phyloP scores from a whole-genome alignment of 192 early-diverging fungal genomes.

The Oehlia diaphana region DNA sequence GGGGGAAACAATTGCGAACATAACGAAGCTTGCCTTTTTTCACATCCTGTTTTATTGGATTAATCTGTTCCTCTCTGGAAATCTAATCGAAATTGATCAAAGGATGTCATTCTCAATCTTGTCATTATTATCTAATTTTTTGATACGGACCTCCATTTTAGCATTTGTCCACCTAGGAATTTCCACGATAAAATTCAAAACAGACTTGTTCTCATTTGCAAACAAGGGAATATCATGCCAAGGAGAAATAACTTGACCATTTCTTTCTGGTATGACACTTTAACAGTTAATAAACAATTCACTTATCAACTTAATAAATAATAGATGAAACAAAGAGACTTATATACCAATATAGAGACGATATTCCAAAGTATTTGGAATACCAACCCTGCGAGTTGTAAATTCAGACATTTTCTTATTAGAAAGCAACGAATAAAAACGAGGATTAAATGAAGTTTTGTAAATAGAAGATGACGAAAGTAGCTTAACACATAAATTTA shows the following conservation, averaged over 20 bases:
- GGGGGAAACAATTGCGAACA: conserved; percentile 98
- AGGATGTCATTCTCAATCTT: not conserved
- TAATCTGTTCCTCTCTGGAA: conserved; percentile 92
- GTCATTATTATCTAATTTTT: not conserved
- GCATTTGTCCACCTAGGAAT: conserved; percentile 99
- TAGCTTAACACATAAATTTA: no score
- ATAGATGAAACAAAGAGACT: not conserved
- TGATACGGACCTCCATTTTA: conserved; percentile 79
- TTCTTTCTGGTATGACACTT: conserved; percentile 58
- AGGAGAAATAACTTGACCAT: conserved; percentile 85
- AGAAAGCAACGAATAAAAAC: no score
- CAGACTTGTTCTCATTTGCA: conserved; percentile 86
- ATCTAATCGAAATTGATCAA: conserved; percentile 54
- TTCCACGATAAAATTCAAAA: conserved; percentile 99
- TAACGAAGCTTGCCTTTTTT: conserved; percentile 99
- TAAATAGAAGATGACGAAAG: no score
- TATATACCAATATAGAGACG: conserved; percentile 80
- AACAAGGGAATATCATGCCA: conserved; percentile 99
- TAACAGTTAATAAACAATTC: not conserved
- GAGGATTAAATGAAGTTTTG: no score
- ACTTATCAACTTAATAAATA: not conserved
- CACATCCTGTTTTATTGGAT: conserved; percentile 98
- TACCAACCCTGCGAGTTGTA: conserved; percentile 81
- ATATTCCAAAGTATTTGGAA: conserved; percentile 87
- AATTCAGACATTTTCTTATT: conserved; percentile 58